Conservation (phyloP, 495 filamentous ascomycete genomes). For the Daldinia decipiens region DNA sequence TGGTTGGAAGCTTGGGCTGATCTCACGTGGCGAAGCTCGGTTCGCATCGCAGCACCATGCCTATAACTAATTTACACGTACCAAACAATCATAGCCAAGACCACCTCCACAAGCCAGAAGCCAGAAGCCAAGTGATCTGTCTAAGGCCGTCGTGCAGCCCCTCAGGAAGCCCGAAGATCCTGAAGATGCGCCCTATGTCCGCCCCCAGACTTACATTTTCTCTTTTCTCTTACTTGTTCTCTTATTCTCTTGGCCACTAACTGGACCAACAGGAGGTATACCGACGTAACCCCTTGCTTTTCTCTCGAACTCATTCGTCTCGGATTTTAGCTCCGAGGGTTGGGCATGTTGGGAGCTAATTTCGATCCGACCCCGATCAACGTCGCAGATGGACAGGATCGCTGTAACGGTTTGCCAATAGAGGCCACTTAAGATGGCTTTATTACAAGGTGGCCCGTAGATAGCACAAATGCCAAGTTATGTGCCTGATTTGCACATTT, state of each 20-base stretch:
- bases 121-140: constrained; percentile 31
- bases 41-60: constrained; percentile 32
- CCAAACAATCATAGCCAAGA: constrained; percentile 13
- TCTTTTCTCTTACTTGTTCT: constrained; percentile 18
- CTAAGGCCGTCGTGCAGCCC: constrained; percentile 39
- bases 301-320: constrained; percentile 11
- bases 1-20: constrained; percentile 35
- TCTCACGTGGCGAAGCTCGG: constrained; percentile 42
- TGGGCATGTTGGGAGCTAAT: constrained; percentile 17
- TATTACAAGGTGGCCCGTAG: constrained; percentile 1
- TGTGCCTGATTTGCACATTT: constrained; percentile 22
- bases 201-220: neutral
- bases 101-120: too few relatives aligned
- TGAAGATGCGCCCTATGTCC: neutral
- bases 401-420: constrained; percentile 11
- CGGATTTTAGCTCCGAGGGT: constrained; percentile 12
- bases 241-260: constrained; percentile 29
- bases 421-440: constrained; percentile 1
- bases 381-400: constrained; percentile 13
- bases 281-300: constrained; percentile 11
- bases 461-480: constrained; percentile 22
- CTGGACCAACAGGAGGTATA: constrained; percentile 13
- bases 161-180: constrained; percentile 29
- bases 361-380: constrained; percentile 11
- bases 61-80: constrained; percentile 40